Conservation (phyloP, 805 yeast genomes). For the Yarrowia sp. region DNA sequence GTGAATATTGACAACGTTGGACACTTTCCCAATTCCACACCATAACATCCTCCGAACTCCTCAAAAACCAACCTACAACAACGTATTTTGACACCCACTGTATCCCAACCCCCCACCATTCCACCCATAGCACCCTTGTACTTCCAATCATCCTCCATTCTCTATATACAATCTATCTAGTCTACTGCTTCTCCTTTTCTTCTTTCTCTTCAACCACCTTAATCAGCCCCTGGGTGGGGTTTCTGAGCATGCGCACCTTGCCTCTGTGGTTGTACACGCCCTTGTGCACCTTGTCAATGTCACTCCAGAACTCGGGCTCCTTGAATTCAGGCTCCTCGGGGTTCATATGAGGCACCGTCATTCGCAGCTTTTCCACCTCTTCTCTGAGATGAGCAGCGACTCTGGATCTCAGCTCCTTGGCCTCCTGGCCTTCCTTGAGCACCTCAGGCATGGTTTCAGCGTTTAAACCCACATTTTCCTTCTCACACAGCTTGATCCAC, state of each 20-base stretch:
- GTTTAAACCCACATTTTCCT: constrained; percentile 58
- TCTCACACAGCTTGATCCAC: constrained; percentile 71
- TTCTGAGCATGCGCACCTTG: constrained; percentile 16
- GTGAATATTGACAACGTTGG: no score
- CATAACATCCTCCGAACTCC: no score
- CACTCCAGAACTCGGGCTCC: constrained; percentile 33
- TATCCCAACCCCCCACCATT: no score
- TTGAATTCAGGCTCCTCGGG: constrained; percentile 23
- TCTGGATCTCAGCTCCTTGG: constrained; percentile 68
- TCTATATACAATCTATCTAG: constrained; percentile 20
- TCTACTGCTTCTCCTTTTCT: background rate
- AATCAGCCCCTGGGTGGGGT: constrained; percentile 21
- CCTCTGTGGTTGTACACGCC: constrained; percentile 15
- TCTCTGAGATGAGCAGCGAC: constrained; percentile 74
- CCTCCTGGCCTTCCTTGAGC: constrained; percentile 68
- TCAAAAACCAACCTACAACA: no score
- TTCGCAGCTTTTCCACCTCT: constrained; percentile 56
- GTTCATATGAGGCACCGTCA: constrained; percentile 13
- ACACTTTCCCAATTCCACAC: no score
- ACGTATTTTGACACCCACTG: no score
- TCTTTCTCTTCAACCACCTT: constrained; percentile 1
- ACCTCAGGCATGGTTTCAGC: constrained; percentile 63
- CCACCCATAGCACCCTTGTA: background rate
- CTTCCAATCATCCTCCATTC: background rate
- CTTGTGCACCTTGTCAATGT: constrained; percentile 10